These are phyloP conservation scores for Gonium pectorale DNA, from an alignment of 139 green algal species.

Conservation along the genomic window DNA sequence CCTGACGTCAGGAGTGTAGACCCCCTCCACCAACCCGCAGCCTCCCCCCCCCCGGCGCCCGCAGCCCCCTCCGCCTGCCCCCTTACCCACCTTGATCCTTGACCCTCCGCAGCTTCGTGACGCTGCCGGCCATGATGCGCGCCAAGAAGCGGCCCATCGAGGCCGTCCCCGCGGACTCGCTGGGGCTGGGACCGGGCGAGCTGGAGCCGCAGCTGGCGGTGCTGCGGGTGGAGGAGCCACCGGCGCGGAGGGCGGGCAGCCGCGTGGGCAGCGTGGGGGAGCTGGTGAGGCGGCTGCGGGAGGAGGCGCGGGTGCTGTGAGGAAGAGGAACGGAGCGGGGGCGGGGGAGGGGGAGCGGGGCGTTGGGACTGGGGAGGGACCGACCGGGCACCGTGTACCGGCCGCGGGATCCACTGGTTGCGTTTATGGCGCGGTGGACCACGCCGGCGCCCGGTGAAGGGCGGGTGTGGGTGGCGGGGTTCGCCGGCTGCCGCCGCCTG, in stretches of 20 bases:
- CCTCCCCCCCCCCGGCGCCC: too few relatives aligned
- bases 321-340: not conserved
- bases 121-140: slow-evolving; percentile 94
- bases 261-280: slow-evolving; percentile 75
- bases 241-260: slow-evolving; percentile 71
- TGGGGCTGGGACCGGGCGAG: slow-evolving; percentile 59
- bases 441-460: too few relatives aligned
- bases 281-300: slow-evolving; percentile 82
- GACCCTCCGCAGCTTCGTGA: slow-evolving; percentile 79
- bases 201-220: slow-evolving; percentile 35
- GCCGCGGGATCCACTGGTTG: too few relatives aligned
- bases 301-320: slow-evolving; percentile 82
- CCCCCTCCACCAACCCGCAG: too few relatives aligned
- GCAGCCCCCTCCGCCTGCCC: not conserved
- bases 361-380: not conserved
- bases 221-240: slow-evolving; percentile 73
- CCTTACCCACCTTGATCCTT: not conserved
- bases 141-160: slow-evolving; percentile 93
- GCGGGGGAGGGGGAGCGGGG: too few relatives aligned
- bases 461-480: too few relatives aligned
- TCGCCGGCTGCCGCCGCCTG: too few relatives aligned
- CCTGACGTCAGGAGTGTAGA: too few relatives aligned
- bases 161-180: slow-evolving; percentile 57
- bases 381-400: too few relatives aligned
- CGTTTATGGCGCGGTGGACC: too few relatives aligned